Evolutionary conservation across 768 basidiomycete genomes (phyloP).

Genomic region (Auriscalpium orientale): DNA sequence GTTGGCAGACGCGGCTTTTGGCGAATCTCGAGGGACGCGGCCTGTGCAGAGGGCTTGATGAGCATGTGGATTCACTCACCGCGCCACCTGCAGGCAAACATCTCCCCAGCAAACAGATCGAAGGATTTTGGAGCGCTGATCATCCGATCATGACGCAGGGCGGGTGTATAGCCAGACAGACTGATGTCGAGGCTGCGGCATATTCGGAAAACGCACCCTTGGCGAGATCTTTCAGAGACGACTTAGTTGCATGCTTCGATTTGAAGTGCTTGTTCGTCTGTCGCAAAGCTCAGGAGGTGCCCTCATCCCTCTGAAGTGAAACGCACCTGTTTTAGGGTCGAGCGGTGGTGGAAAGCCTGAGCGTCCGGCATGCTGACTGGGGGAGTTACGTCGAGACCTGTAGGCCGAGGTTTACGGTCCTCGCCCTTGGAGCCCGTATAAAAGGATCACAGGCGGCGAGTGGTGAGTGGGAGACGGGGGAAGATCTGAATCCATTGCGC

Average conservation of each 20-base stretch:
- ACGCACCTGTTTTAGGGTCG: slow-evolving; percentile 79
- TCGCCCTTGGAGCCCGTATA: too few relatives aligned
- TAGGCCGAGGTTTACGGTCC: not conserved
- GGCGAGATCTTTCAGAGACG: slow-evolving; percentile 71
- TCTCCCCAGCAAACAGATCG: too few relatives aligned
- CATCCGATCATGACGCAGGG: too few relatives aligned
- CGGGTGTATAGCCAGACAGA: too few relatives aligned
- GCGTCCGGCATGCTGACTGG: slow-evolving; percentile 27
- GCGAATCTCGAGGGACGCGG: slow-evolving; percentile 45
- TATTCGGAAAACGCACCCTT: slow-evolving; percentile 50
- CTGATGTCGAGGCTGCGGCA: too few relatives aligned
- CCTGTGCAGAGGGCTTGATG: slow-evolving; percentile 15
- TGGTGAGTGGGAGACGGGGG: too few relatives aligned
- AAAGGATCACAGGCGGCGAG: too few relatives aligned
- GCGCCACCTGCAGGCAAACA: too few relatives aligned
- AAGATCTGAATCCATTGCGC: too few relatives aligned
- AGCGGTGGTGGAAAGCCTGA: slow-evolving; percentile 51
- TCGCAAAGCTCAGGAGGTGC: too few relatives aligned
- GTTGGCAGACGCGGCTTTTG: slow-evolving; percentile 41
- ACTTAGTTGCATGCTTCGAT: slow-evolving; percentile 84
- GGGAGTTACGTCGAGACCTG: not conserved
- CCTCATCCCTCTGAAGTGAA: not conserved
- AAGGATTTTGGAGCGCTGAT: too few relatives aligned
- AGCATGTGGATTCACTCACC: not conserved
- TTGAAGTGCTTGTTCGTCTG: slow-evolving; percentile 92